A percentile compares a stretch with the other conserved stretches of the same genome.
Conservation (phyloP, 306 rosid genomes). For the Gleditsia sinensis region DNA sequence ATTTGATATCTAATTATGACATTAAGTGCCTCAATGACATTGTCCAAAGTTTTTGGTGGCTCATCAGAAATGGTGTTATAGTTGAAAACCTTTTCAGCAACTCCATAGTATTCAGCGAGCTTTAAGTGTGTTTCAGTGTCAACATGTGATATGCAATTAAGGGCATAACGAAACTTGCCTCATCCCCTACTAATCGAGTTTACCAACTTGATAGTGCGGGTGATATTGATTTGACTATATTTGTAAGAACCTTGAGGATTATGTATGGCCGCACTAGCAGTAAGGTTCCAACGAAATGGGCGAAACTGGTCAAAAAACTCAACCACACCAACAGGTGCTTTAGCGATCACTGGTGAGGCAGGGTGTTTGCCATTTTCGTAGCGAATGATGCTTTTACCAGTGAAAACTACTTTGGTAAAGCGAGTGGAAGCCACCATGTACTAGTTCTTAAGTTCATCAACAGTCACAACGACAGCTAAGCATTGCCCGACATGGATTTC, state of each 20-base stretch:
- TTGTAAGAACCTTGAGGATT: conserved; percentile 92
- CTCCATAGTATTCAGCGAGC: conserved; percentile 70
- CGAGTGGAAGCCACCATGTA: conserved; percentile 75
- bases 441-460: conserved; percentile 69
- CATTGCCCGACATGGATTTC: conserved; percentile 83
- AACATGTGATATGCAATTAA: conserved; percentile 70
- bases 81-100: conserved; percentile 51
- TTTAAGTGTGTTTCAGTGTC: conserved; percentile 68
- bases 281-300: conserved; percentile 83
- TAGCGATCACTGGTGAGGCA: conserved; percentile 52
- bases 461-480: conserved; percentile 63
- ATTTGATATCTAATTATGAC: conserved; percentile 43
- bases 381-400: conserved; percentile 56
- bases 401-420: conserved; percentile 50
- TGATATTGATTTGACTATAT: conserved; percentile 72
- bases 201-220: conserved; percentile 64
- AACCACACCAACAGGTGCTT: conserved; percentile 79
- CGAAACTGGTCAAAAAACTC: conserved; percentile 92
- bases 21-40: conserved; percentile 33
- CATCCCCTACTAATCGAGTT: conserved; percentile 46
- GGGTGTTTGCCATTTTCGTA: conserved; percentile 60
- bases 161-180: conserved; percentile 71
- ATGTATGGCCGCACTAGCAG: conserved; percentile 93
- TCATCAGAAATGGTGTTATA: conserved; percentile 43
- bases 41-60: neutral